Percentiles rank a stretch among this genome's conserved stretches.
phyloP scores from a whole-genome alignment of 805 yeast genomes.

The Cephaloascus fragrans region DNA sequence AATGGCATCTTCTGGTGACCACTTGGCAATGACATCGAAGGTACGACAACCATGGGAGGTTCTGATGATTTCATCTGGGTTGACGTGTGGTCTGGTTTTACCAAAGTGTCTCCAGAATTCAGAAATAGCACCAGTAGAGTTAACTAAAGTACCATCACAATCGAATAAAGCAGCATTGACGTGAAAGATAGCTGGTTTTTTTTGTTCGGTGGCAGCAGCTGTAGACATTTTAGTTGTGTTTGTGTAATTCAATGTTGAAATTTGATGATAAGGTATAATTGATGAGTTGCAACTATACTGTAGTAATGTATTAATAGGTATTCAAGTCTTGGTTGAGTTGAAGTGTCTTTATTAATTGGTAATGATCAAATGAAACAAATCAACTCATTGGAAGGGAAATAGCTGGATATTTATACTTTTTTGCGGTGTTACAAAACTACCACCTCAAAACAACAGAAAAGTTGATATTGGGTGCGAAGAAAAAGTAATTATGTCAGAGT shows the following conservation, averaged over 20 bases:
- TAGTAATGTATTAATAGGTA: too few species aligned
- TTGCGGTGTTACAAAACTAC: background rate
- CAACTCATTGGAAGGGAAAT: background rate
- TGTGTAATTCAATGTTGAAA: background rate
- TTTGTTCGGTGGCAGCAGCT: background rate
- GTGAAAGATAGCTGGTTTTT: conserved; percentile 15
- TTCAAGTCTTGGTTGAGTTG: too few species aligned
- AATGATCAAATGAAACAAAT: background rate
- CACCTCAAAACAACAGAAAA: background rate
- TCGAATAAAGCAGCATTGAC: conserved; percentile 56
- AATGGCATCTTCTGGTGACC: conserved; percentile 67
- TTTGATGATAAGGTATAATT: too few species aligned
- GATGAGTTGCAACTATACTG: too few species aligned
- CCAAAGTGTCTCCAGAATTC: conserved; percentile 76
- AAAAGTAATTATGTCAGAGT: background rate
- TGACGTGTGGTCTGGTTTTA: conserved; percentile 54
- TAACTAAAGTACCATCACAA: conserved; percentile 81
- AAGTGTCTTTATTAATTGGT: too few species aligned
- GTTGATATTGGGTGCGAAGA: background rate
- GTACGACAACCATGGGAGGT: conserved; percentile 82
- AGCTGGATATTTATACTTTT: background rate
- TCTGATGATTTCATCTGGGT: conserved; percentile 61
- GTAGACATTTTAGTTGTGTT: background rate
- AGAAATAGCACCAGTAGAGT: conserved; percentile 75
- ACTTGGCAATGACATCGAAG: conserved; percentile 61